These are phyloP conservation scores for Trypanosoma scelopori DNA, from an alignment of 208 protist genomes.

Conservation along the genomic window DNA sequence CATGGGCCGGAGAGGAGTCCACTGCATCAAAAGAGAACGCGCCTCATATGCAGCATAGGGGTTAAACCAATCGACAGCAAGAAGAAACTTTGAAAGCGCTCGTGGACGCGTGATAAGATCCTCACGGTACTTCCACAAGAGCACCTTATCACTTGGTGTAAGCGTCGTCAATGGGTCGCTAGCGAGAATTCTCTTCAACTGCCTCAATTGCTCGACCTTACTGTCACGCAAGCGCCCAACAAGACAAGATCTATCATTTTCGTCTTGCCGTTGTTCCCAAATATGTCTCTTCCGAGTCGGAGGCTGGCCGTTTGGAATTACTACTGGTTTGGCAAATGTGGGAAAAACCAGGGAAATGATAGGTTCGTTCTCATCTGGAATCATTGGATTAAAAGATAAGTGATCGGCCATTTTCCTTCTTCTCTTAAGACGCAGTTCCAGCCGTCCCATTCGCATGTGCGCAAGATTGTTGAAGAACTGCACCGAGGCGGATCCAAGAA, in stretches of 20 bases:
- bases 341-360: slow-evolving; percentile 42
- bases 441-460: slow-evolving; percentile 35
- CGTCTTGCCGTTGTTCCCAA: slow-evolving; percentile 17
- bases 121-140: slow-evolving; percentile 74
- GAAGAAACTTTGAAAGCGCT: slow-evolving; percentile 76
- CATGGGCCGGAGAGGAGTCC: slow-evolving; percentile 50
- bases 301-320: slow-evolving; percentile 49
- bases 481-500: slow-evolving; percentile 40
- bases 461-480: slow-evolving; percentile 61
- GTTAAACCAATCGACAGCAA: slow-evolving; percentile 66
- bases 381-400: slow-evolving; percentile 39
- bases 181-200: slow-evolving; percentile 50
- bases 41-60: slow-evolving; percentile 64
- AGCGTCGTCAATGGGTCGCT: slow-evolving; percentile 66
- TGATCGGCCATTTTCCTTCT: slow-evolving; percentile 37
- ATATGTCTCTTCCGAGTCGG: slow-evolving; percentile 31
- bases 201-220: slow-evolving; percentile 55
- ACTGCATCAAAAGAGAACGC: slow-evolving; percentile 51
- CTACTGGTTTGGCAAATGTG: slow-evolving; percentile 45
- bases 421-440: slow-evolving; percentile 45
- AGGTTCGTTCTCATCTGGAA: slow-evolving; percentile 33
- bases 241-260: slow-evolving; percentile 23
- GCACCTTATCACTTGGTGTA: slow-evolving; percentile 50
- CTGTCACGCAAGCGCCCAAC: slow-evolving; percentile 33
- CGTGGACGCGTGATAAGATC: slow-evolving; percentile 48